A percentile compares a stretch with the other conserved stretches of the same genome.
phyloP scores from a whole-genome alignment of 306 rosid genomes.

The Rosa chinensis region DNA sequence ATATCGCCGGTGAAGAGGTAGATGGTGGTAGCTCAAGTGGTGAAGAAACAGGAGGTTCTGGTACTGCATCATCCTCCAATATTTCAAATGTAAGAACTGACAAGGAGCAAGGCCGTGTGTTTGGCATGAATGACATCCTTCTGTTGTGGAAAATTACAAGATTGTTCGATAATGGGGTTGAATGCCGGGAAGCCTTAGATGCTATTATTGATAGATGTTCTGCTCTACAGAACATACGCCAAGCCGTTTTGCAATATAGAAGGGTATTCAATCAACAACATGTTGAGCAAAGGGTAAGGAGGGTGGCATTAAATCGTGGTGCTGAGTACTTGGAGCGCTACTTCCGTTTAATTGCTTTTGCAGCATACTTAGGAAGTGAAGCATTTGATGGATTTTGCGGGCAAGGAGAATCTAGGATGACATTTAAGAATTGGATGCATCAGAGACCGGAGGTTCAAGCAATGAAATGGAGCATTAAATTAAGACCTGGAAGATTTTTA shows the following conservation, averaged over 20 bases:
- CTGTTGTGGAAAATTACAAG: slow-evolving; percentile 88
- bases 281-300: slow-evolving; percentile 81
- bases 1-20: slow-evolving; percentile 45
- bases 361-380: slow-evolving; percentile 94
- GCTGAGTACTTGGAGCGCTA: slow-evolving; percentile 92
- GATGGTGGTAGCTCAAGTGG: slow-evolving; percentile 72
- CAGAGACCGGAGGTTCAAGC: slow-evolving; percentile 87
- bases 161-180: slow-evolving; percentile 82
- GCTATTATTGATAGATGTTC: slow-evolving; percentile 90
- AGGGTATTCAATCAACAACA: slow-evolving; percentile 85
- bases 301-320: slow-evolving; percentile 86
- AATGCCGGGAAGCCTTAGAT: slow-evolving; percentile 89
- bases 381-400: slow-evolving; percentile 86
- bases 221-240: slow-evolving; percentile 87
- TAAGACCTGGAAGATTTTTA: slow-evolving; percentile 82
- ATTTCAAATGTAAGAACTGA: slow-evolving; percentile 37
- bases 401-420: slow-evolving; percentile 64
- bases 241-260: slow-evolving; percentile 78
- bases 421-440: slow-evolving; percentile 86
- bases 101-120: slow-evolving; percentile 53
- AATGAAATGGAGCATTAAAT: slow-evolving; percentile 90
- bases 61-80: slow-evolving; percentile 31
- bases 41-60: slow-evolving; percentile 54
- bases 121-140: slow-evolving; percentile 89
- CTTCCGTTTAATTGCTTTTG: slow-evolving; percentile 89